A percentile compares a stretch with the other conserved stretches of the same genome.
These are phyloP conservation scores for Phytopythium aichiense DNA, from an alignment of 352 stramenopile genomes.

Conservation along the genomic window DNA sequence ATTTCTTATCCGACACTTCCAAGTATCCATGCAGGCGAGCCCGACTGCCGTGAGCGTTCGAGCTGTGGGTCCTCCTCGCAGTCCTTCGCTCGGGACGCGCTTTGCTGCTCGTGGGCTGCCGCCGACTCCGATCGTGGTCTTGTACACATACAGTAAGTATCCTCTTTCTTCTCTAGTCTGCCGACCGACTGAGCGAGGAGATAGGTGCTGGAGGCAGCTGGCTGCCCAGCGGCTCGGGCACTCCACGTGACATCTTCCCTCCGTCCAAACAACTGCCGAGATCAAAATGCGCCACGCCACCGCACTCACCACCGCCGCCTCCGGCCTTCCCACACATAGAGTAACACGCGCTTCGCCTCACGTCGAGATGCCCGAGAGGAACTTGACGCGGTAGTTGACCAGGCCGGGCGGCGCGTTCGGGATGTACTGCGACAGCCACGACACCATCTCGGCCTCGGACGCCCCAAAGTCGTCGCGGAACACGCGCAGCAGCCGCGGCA, in stretches of 20 bases:
- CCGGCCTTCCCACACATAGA: background rate
- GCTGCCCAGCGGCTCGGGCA: background rate
- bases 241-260: background rate
- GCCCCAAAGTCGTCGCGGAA: slow-evolving; percentile 86
- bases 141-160: background rate
- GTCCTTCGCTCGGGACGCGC: slow-evolving; percentile 1
- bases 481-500: slow-evolving; percentile 75
- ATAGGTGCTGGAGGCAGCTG: background rate
- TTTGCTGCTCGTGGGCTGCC: background rate
- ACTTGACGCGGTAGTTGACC: slow-evolving; percentile 76
- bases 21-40: background rate
- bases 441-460: slow-evolving; percentile 82
- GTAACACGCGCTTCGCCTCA: slow-evolving; percentile 20
- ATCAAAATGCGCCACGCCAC: background rate
- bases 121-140: background rate
- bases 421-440: slow-evolving; percentile 85
- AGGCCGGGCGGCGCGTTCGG: slow-evolving; percentile 60
- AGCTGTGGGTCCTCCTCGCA: background rate
- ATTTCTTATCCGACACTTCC: background rate
- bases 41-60: background rate
- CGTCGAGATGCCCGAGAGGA: slow-evolving; percentile 63
- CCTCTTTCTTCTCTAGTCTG: background rate
- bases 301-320: background rate
- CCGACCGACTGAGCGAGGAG: background rate
- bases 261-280: background rate